phyloP scores from a whole-genome alignment of 805 yeast genomes.

The Candida manassasensis region DNA sequence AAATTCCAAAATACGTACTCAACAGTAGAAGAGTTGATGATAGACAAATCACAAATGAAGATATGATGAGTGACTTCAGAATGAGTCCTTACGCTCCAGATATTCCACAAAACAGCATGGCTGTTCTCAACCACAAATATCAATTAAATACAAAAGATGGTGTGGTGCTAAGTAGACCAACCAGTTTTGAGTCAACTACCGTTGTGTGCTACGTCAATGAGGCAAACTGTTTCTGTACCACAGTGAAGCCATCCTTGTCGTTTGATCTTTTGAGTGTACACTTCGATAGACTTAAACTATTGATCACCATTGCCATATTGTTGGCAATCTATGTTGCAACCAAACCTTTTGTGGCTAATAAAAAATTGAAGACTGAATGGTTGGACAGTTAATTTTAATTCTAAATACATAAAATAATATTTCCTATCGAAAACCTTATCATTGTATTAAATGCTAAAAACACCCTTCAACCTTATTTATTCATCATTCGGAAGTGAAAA shows the following conservation, averaged over 20 bases:
- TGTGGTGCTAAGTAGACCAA: constrained; percentile 32
- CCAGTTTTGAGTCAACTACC: constrained; percentile 78
- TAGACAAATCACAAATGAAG: constrained; percentile 45
- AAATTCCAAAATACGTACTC: constrained; percentile 65
- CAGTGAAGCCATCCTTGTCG: constrained; percentile 74
- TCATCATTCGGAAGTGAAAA: background rate
- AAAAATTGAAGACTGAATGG: constrained; percentile 54
- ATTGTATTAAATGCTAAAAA: no score
- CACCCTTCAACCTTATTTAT: background rate
- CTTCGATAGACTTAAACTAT: constrained; percentile 63
- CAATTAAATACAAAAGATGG: constrained; percentile 20
- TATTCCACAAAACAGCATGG: constrained; percentile 37
- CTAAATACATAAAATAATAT: no score
- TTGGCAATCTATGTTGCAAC: constrained; percentile 42
- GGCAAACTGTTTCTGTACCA: constrained; percentile 69
- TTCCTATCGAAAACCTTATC: no score
- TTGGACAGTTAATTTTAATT: constrained; percentile 22
- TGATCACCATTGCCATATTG: constrained; percentile 55
- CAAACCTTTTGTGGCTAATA: constrained; percentile 54
- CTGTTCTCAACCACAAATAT: constrained; percentile 34
- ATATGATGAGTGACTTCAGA: constrained; percentile 52
- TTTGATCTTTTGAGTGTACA: constrained; percentile 68
- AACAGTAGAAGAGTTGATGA: constrained; percentile 67
- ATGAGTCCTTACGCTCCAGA: constrained; percentile 63
- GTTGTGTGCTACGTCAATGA: constrained; percentile 58